Evolutionary conservation across 306 rosid genomes (phyloP).

Genomic region (Vigna nakashimae): DNA sequence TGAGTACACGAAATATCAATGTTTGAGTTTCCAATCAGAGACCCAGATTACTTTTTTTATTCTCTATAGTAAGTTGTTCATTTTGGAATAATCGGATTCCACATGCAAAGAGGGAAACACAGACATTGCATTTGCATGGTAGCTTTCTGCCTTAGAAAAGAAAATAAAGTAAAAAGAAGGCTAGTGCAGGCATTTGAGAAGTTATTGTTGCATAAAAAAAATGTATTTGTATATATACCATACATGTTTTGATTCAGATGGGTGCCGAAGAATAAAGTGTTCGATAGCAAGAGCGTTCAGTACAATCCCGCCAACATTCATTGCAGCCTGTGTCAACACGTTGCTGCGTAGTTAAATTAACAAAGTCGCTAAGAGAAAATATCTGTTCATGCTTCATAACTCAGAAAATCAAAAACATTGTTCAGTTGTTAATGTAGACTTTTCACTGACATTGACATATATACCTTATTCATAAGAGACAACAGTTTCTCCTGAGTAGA

Average conservation of each 20-base stretch:
- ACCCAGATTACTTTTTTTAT: background rate
- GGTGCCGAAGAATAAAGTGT: conserved; percentile 91
- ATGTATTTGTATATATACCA: background rate
- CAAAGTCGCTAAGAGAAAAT: conserved; percentile 12
- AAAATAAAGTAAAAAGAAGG: background rate
- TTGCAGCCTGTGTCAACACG: conserved; percentile 65
- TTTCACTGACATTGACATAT: background rate
- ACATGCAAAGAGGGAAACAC: background rate
- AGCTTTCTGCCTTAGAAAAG: background rate
- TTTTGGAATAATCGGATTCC: background rate
- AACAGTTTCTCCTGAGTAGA: conserved; percentile 72
- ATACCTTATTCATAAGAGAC: conserved; percentile 85
- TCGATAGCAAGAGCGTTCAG: conserved; percentile 94
- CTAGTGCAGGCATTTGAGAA: conserved; percentile 6
- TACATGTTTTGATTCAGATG: conserved; percentile 71
- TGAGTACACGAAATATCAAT: background rate
- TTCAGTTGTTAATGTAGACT: background rate
- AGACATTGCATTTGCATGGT: background rate
- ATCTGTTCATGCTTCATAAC: background rate
- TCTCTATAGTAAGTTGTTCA: background rate
- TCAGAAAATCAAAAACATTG: background rate
- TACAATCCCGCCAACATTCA: conserved; percentile 85
- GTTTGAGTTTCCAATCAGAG: background rate
- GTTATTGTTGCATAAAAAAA: background rate
- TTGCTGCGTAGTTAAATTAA: conserved; percentile 17